phyloP scores from a whole-genome alignment of 352 stramenopile genomes.

The Phytophthora pini region DNA sequence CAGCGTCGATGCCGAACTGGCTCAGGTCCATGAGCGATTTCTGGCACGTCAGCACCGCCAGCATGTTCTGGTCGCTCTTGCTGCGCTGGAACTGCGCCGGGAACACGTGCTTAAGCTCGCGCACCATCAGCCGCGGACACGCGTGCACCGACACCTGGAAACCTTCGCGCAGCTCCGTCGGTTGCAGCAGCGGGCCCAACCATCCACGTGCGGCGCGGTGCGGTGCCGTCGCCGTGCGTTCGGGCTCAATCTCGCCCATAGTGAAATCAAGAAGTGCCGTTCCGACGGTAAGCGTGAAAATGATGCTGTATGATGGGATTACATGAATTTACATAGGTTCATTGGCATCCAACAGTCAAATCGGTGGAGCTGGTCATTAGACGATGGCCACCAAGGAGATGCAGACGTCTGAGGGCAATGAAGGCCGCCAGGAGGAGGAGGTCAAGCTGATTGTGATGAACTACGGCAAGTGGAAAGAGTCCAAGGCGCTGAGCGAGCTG shows the following conservation, averaged over 20 bases:
- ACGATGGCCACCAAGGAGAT: slow-evolving; percentile 19
- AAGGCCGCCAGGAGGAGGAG: slow-evolving; percentile 51
- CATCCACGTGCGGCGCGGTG: slow-evolving; percentile 24
- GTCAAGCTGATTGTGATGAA: slow-evolving; percentile 89
- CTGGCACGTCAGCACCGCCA: slow-evolving; percentile 95
- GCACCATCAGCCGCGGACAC: slow-evolving; percentile 73
- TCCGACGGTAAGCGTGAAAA: not conserved
- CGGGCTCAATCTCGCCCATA: slow-evolving; percentile 16
- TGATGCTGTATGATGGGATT: not conserved
- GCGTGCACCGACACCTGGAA: slow-evolving; percentile 87
- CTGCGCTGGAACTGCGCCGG: slow-evolving; percentile 52
- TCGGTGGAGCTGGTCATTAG: slow-evolving; percentile 5
- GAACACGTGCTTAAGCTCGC: slow-evolving; percentile 87
- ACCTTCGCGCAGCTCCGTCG: slow-evolving; percentile 61
- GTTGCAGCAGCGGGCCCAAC: slow-evolving; percentile 54
- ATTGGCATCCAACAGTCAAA: slow-evolving; percentile 8
- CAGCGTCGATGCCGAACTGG: slow-evolving; percentile 93
- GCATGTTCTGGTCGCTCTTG: slow-evolving; percentile 46
- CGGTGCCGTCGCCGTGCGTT: slow-evolving; percentile 4
- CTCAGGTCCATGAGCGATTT: slow-evolving; percentile 94
- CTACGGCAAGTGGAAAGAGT: slow-evolving; percentile 89
- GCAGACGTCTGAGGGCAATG: slow-evolving; percentile 1
- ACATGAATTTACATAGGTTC: not conserved
- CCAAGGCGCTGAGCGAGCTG: slow-evolving; percentile 64
- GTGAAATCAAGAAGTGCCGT: not conserved